phyloP scores from a whole-genome alignment of 148 eudicot species.

The Beta vulgaris region DNA sequence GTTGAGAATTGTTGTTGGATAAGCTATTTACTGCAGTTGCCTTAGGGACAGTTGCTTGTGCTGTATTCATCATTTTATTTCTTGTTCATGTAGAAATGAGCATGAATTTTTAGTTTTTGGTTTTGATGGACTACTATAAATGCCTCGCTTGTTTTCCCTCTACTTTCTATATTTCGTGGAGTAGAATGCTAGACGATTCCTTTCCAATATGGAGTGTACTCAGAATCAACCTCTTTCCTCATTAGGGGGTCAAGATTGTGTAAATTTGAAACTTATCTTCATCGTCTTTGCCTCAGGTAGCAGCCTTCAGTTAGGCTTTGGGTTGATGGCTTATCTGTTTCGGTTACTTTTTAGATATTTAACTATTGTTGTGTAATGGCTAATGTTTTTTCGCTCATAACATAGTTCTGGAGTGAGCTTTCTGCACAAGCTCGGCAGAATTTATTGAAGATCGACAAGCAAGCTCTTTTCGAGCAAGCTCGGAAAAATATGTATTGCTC shows the following conservation, averaged over 20 bases:
- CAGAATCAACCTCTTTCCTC: neutral
- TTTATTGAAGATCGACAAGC: slow-evolving; percentile 83
- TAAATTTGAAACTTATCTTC: neutral
- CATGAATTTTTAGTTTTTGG: neutral
- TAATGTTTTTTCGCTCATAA: slow-evolving; percentile 21
- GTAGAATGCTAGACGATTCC: neutral
- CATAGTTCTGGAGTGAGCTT: slow-evolving; percentile 91
- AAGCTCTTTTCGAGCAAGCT: slow-evolving; percentile 86
- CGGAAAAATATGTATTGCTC: slow-evolving; percentile 97
- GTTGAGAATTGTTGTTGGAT: neutral
- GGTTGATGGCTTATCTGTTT: neutral
- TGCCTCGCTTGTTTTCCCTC: neutral
- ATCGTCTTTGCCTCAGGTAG: neutral
- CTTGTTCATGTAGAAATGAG: neutral
- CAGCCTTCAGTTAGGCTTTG: neutral
- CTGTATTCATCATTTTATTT: neutral
- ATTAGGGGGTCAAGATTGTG: neutral
- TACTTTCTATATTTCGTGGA: neutral
- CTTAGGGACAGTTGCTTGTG: neutral
- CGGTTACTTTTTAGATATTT: neutral
- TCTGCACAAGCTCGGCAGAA: slow-evolving; percentile 69
- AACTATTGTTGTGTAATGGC: neutral
- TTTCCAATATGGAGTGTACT: neutral
- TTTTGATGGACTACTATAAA: neutral
- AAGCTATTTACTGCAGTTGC: neutral